Conservation (phyloP, 192 early-diverging fungal species). For the Funneliformis geosporum region DNA sequence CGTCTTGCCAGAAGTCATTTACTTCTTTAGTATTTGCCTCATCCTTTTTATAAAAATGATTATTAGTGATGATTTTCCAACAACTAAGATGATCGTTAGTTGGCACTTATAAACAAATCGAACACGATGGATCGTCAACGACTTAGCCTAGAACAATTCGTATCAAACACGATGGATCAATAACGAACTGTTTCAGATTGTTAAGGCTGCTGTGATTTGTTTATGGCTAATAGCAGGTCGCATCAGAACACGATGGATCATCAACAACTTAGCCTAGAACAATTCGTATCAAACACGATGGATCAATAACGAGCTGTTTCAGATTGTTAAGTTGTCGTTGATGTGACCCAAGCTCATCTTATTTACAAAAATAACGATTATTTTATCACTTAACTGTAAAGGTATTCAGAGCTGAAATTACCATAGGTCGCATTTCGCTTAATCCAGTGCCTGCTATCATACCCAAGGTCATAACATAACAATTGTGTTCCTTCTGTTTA, state of each 20-base stretch:
- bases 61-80: background rate
- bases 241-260: background rate
- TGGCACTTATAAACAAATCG: background rate
- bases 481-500: background rate
- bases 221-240: no score
- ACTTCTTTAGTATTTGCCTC: constrained; percentile 4
- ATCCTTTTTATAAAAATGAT: constrained; percentile 8
- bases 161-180: constrained; percentile 8
- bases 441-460: background rate
- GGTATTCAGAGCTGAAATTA: background rate
- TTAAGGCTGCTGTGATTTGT: background rate
- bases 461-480: background rate
- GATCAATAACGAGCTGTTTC: constrained; percentile 1
- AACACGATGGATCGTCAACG: background rate
- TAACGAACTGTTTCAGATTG: background rate
- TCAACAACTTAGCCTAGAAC: constrained; percentile 10
- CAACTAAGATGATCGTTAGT: no score
- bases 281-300: background rate
- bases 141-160: constrained; percentile 7
- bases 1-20: background rate
- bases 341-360: background rate
- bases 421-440: background rate
- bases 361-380: background rate
- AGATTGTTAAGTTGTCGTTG: background rate
- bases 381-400: constrained; percentile 9